Conservation (phyloP, 148 eudicot genomes). For the Camellia lanceoleosa region DNA sequence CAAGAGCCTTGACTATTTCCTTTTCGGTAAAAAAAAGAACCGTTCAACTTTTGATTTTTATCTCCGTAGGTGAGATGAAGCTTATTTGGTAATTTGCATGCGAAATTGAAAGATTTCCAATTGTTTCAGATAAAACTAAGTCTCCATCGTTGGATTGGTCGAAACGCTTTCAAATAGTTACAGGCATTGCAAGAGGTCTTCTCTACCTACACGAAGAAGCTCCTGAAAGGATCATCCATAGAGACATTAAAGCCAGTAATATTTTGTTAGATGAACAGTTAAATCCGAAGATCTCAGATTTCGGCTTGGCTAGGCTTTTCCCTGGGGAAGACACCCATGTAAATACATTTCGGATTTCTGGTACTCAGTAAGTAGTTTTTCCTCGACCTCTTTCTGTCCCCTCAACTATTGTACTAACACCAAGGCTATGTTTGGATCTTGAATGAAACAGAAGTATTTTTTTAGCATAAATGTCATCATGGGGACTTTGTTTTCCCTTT, state of each 20-base stretch:
- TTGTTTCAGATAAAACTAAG: slow-evolving; percentile 45
- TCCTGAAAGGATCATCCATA: slow-evolving; percentile 76
- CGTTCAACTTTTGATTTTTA: background rate
- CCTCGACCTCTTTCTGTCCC: background rate
- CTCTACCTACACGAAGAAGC: slow-evolving; percentile 88
- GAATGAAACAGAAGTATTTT: no score
- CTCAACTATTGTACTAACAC: background rate
- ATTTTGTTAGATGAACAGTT: slow-evolving; percentile 69
- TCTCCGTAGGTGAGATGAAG: background rate
- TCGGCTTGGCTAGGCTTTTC: slow-evolving; percentile 84
- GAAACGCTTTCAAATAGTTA: slow-evolving; percentile 50
- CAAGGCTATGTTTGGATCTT: no score
- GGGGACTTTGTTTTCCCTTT: background rate
- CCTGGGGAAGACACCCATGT: slow-evolving; percentile 78
- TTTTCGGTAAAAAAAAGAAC: slow-evolving; percentile 49
- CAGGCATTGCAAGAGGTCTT: slow-evolving; percentile 70
- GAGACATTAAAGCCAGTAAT: slow-evolving; percentile 90
- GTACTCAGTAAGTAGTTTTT: slow-evolving; percentile 64
- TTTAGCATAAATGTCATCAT: background rate
- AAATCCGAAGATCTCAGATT: slow-evolving; percentile 72
- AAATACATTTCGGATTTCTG: slow-evolving; percentile 61
- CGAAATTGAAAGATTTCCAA: background rate
- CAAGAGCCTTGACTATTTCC: slow-evolving; percentile 76
- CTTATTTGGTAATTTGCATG: background rate
- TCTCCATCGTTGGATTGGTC: slow-evolving; percentile 61